Percentiles rank a stretch among this genome's conserved stretches.
phyloP scores from a whole-genome alignment of 2,329 filamentous ascomycete genomes.

The Verticillium nubilum region DNA sequence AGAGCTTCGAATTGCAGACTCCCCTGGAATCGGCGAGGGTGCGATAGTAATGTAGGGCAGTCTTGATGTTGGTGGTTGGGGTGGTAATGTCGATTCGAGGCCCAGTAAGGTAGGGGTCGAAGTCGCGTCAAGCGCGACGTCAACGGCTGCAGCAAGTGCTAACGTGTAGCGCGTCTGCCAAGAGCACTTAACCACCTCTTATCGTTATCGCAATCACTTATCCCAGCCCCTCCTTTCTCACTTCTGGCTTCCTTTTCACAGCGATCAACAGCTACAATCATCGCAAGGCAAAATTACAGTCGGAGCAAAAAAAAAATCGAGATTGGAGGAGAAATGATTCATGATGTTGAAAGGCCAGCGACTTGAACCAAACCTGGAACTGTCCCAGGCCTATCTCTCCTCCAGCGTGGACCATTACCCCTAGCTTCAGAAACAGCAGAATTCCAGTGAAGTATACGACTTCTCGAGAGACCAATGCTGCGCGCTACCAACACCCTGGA shows the following conservation, averaged over 20 bases:
- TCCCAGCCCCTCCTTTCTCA: not conserved
- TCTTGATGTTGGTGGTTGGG: not conserved
- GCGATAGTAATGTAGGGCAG: not conserved
- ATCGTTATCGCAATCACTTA: slow-evolving; percentile 5
- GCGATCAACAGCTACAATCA: too few relatives aligned
- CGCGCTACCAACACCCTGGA: too few relatives aligned
- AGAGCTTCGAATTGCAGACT: not conserved
- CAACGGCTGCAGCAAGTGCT: not conserved
- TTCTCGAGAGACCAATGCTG: too few relatives aligned
- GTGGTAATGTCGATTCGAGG: not conserved
- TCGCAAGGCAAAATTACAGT: too few relatives aligned
- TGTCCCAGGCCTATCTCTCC: too few relatives aligned
- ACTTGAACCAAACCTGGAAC: too few relatives aligned
- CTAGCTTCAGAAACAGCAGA: too few relatives aligned
- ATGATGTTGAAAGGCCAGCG: too few relatives aligned
- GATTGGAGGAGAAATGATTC: too few relatives aligned
- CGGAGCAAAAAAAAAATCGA: too few relatives aligned
- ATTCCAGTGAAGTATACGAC: too few relatives aligned
- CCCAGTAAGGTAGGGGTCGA: not conserved
- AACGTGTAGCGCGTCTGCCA: slow-evolving; percentile 12
- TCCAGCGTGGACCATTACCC: too few relatives aligned
- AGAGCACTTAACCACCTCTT: not conserved
- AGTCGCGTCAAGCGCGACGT: slow-evolving; percentile 1
- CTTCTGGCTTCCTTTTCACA: not conserved
- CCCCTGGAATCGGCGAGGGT: not conserved